Conservation (phyloP, 2,329 filamentous ascomycete genomes). For the Aspergillus fumigatiaffinis region DNA sequence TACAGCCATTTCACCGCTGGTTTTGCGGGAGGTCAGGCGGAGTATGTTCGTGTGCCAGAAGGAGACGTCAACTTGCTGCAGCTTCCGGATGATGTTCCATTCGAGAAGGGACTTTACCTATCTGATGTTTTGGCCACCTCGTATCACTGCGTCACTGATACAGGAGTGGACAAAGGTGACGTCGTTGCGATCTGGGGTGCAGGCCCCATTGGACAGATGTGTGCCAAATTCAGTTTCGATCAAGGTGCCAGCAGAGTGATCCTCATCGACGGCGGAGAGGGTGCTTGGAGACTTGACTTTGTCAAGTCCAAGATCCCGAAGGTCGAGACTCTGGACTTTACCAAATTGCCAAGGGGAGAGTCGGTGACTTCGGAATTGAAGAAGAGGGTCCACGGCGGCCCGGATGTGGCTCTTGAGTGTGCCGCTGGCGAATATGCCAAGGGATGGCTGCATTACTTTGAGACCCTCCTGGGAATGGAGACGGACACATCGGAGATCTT, state of each 20-base stretch:
- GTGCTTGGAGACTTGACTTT: conserved; percentile 62
- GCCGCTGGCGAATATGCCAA: conserved; percentile 62
- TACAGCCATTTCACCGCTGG: conserved; percentile 76
- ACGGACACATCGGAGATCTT: conserved; percentile 71
- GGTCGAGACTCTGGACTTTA: conserved; percentile 67
- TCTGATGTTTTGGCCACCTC: conserved; percentile 76
- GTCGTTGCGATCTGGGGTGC: conserved; percentile 83
- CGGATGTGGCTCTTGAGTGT: conserved; percentile 70
- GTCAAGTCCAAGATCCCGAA: conserved; percentile 62
- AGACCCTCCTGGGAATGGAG: conserved; percentile 63
- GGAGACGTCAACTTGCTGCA: conserved; percentile 77
- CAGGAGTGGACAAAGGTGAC: conserved; percentile 71
- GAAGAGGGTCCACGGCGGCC: conserved; percentile 68
- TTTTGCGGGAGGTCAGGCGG: conserved; percentile 82
- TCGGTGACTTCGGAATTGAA: conserved; percentile 70
- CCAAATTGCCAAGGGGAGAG: conserved; percentile 56
- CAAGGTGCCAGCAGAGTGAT: conserved; percentile 73
- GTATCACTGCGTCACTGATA: conserved; percentile 80
- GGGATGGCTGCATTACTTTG: conserved; percentile 58
- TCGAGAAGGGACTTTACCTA: conserved; percentile 78
- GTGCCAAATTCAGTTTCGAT: conserved; percentile 62
- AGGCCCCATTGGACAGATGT: conserved; percentile 80
- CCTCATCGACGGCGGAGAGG: conserved; percentile 68
- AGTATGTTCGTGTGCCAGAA: conserved; percentile 77
- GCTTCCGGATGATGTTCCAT: conserved; percentile 73